A percentile compares a stretch with the other conserved stretches of the same genome.
phyloP scores from a whole-genome alignment of 176 grass and related monocot genomes.

The Oryza officinalis region DNA sequence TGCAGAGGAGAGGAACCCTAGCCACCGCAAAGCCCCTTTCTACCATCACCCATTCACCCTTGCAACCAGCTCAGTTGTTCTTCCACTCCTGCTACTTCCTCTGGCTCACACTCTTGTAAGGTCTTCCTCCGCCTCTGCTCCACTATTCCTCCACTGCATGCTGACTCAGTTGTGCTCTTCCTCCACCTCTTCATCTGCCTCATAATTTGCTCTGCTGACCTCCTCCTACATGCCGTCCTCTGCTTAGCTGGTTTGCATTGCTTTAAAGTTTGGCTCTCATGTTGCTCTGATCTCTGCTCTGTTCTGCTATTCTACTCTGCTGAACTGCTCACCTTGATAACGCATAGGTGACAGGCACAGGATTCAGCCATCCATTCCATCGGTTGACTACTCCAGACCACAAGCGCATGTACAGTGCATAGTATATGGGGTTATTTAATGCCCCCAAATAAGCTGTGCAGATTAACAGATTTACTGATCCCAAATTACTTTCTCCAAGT shows the following conservation, averaged over 20 bases:
- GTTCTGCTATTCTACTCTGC: background rate
- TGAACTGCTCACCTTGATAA: background rate
- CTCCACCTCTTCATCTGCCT: too few relatives aligned
- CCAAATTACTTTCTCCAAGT: background rate
- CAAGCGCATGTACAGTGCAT: background rate
- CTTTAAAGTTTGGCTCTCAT: background rate
- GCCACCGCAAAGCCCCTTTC: background rate
- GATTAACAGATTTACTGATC: background rate
- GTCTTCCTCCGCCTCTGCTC: background rate
- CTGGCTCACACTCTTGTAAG: too few relatives aligned
- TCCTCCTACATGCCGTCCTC: background rate
- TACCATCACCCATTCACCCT: background rate
- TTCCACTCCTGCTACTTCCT: background rate
- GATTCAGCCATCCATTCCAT: background rate
- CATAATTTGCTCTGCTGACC: background rate
- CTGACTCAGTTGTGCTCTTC: background rate
- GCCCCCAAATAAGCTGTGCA: background rate
- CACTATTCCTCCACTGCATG: background rate
- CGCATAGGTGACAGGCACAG: background rate
- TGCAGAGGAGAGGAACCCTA: background rate
- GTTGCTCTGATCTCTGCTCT: background rate
- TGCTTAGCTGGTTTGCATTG: background rate
- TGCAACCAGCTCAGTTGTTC: background rate
- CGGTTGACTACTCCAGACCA: background rate
- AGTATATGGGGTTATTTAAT: background rate